Conservation (phyloP, 176 grass and related monocot species). For the Raddia guianensis region DNA sequence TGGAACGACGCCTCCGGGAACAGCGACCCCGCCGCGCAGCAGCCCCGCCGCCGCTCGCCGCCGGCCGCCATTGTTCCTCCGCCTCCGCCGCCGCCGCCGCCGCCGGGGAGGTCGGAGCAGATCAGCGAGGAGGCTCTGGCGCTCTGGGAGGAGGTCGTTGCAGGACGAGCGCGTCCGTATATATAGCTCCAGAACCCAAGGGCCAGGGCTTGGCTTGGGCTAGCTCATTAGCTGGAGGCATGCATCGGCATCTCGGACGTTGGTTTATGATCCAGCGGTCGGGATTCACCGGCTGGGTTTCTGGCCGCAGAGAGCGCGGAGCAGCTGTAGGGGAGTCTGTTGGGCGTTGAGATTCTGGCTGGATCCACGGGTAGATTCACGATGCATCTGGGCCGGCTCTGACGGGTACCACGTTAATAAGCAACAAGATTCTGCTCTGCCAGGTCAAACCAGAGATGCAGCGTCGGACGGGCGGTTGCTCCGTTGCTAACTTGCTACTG, state of each 20-base stretch:
- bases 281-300: neutral
- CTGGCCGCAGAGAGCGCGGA: neutral
- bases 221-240: too few species aligned
- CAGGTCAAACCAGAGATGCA: too few species aligned
- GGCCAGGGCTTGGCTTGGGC: neutral
- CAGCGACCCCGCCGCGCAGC: constrained; percentile 38
- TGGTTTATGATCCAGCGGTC: neutral
- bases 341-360: neutral
- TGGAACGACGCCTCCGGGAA: constrained; percentile 77
- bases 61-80: constrained; percentile 27
- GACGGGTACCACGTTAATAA: too few species aligned
- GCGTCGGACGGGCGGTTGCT: too few species aligned
- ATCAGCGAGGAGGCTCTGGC: neutral
- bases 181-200: neutral
- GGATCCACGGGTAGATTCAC: neutral
- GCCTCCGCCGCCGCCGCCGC: neutral
- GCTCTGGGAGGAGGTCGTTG: too few species aligned
- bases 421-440: too few species aligned
- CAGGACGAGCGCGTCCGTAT: neutral
- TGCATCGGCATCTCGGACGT: neutral
- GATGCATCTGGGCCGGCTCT: neutral
- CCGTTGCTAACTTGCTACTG: too few species aligned
- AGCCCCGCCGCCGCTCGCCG: constrained; percentile 26
- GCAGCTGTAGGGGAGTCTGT: neutral
- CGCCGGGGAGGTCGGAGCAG: too few species aligned